Conservation (phyloP, 139 green algal genomes). For the Coelastrella sp. region DNA sequence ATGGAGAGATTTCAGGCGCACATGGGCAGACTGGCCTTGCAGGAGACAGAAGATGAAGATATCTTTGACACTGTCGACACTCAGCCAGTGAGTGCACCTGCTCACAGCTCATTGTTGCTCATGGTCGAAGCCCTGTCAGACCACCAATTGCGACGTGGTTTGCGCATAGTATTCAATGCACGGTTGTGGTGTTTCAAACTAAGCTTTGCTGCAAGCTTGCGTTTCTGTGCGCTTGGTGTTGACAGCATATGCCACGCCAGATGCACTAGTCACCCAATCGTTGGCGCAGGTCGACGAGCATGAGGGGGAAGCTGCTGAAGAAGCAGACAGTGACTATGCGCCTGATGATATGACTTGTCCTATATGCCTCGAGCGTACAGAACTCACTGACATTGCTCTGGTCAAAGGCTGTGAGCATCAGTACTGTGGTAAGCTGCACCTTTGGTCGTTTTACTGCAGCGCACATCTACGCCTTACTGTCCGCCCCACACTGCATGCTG, state of each 20-base stretch:
- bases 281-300: slow-evolving; percentile 14
- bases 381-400: slow-evolving; percentile 68
- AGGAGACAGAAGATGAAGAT: slow-evolving; percentile 29
- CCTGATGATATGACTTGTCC: slow-evolving; percentile 78
- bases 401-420: slow-evolving; percentile 88
- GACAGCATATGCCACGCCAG: slow-evolving; percentile 31
- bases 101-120: neutral
- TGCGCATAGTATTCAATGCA: too few relatives aligned
- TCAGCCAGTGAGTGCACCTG: neutral
- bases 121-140: neutral
- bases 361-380: slow-evolving; percentile 82
- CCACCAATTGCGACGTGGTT: too few relatives aligned
- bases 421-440: slow-evolving; percentile 77
- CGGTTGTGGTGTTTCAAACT: neutral
- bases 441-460: neutral
- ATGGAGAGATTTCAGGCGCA: neutral
- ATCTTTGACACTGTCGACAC: slow-evolving; percentile 27
- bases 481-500: too few relatives aligned
- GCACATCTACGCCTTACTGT: too few relatives aligned
- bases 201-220: too few relatives aligned
- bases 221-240: too few relatives aligned
- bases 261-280: neutral
- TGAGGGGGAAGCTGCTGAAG: slow-evolving; percentile 14
- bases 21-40: slow-evolving; percentile 17
- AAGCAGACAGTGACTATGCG: slow-evolving; percentile 27